Evolutionary conservation across 805 yeast species (phyloP).

Genomic region (Pichia kluyveri): DNA sequence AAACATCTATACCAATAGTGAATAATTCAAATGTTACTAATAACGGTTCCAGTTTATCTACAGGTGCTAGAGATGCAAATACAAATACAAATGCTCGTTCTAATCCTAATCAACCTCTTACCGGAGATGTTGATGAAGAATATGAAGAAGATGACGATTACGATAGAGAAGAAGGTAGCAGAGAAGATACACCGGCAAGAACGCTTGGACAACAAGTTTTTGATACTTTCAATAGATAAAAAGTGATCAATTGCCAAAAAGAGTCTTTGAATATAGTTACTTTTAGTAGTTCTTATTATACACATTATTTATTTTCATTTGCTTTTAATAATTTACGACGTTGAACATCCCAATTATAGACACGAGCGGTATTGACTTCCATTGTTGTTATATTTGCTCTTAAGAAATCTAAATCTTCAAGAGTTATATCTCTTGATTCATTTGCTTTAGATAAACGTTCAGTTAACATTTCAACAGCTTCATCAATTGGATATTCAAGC

Average conservation of each 20-base stretch:
- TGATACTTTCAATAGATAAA: constrained; percentile 42
- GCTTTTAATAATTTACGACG: constrained; percentile 45
- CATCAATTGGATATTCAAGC: constrained; percentile 88
- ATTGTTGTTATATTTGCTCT: constrained; percentile 90
- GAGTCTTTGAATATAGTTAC: too few relatives aligned
- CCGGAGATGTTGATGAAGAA: constrained; percentile 11
- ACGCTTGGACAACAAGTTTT: constrained; percentile 53
- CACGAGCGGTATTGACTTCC: constrained; percentile 95
- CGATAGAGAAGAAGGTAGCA: constrained; percentile 9
- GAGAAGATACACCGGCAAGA: constrained; percentile 55
- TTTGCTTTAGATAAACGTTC: constrained; percentile 57
- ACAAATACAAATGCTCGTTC: background rate
- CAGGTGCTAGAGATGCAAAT: constrained; percentile 2
- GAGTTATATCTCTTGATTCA: constrained; percentile 48
- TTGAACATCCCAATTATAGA: constrained; percentile 83
- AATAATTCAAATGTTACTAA: background rate
- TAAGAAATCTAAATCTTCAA: constrained; percentile 77
- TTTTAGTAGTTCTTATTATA: too few relatives aligned
- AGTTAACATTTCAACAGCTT: constrained; percentile 65
- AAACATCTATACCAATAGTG: background rate
- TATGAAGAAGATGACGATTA: constrained; percentile 23
- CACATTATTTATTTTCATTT: background rate
- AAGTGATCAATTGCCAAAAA: background rate
- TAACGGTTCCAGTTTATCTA: background rate
- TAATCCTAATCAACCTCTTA: background rate